A percentile compares a stretch with the other conserved stretches of the same genome.
Evolutionary conservation across 176 grass and related monocot species (phyloP).

Genomic region (Bolboschoenus planiculmis): DNA sequence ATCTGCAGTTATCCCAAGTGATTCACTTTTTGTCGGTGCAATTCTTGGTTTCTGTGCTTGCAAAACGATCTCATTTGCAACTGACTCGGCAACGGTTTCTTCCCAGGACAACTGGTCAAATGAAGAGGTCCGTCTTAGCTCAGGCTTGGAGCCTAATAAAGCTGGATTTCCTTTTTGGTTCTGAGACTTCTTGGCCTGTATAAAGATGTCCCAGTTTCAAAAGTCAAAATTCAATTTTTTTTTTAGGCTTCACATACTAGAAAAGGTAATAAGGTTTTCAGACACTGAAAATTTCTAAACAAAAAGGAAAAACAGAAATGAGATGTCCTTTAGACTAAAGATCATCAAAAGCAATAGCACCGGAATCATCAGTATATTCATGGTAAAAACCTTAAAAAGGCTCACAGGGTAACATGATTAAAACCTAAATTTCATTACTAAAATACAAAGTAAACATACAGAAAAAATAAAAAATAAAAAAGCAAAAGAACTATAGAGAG

Average conservation of each 20-base stretch:
- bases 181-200: constrained; percentile 30
- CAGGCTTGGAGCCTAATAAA: constrained; percentile 41
- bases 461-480: not conserved
- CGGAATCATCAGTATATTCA: not conserved
- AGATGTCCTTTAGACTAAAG: not conserved
- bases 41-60: constrained; percentile 51
- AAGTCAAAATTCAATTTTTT: not conserved
- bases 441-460: not conserved
- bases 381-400: not conserved
- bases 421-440: not conserved
- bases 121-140: constrained; percentile 81
- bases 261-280: not conserved
- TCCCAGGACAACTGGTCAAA: constrained; percentile 79
- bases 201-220: constrained; percentile 3
- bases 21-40: constrained; percentile 25
- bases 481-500: not conserved
- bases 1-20: constrained; percentile 29
- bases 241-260: not conserved
- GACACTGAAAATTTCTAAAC: not conserved
- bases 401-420: not conserved
- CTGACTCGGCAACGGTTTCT: constrained; percentile 89
- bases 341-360: not conserved
- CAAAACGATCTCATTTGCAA: constrained; percentile 81
- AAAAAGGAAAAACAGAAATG: not conserved
- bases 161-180: constrained; percentile 22